phyloP scores from a whole-genome alignment of 1,284 basidiomycete genomes.

The Ustilago esculenta region DNA sequence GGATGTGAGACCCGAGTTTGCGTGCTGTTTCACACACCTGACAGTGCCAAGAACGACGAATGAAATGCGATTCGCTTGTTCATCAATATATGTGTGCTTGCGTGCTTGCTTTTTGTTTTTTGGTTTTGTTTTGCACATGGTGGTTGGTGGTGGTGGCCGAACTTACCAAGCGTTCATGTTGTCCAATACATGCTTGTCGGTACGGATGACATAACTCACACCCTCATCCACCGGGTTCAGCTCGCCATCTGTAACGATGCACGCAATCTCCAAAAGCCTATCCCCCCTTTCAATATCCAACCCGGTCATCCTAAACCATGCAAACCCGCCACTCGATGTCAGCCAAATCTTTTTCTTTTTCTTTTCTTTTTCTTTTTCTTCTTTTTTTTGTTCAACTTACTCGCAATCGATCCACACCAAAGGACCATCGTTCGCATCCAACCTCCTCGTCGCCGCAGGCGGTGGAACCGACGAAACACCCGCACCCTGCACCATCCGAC shows the following conservation, averaged over 20 bases:
- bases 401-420: slow-evolving; percentile 89
- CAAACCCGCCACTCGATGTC: too few species aligned
- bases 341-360: too few species aligned
- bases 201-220: slow-evolving; percentile 76
- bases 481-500: not conserved
- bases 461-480: slow-evolving; percentile 49
- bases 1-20: slow-evolving; percentile 44
- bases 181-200: slow-evolving; percentile 75
- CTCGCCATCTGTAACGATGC: slow-evolving; percentile 82
- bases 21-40: slow-evolving; percentile 51
- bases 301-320: slow-evolving; percentile 76
- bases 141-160: not conserved
- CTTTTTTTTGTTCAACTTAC: slow-evolving; percentile 22
- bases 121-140: not conserved
- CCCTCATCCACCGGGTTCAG: slow-evolving; percentile 78
- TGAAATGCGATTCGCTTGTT: too few species aligned
- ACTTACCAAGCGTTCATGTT: slow-evolving; percentile 61
- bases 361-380: too few species aligned
- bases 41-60: too few species aligned
- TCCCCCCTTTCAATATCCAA: slow-evolving; percentile 73
- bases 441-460: slow-evolving; percentile 31
- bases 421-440: slow-evolving; percentile 72
- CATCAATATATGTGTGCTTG: too few species aligned
- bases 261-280: slow-evolving; percentile 78
- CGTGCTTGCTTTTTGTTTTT: too few species aligned